Base-by-base conservation (phyloP, 1,139 yeast species). In the Blastobotrys serpentis region DNA sequence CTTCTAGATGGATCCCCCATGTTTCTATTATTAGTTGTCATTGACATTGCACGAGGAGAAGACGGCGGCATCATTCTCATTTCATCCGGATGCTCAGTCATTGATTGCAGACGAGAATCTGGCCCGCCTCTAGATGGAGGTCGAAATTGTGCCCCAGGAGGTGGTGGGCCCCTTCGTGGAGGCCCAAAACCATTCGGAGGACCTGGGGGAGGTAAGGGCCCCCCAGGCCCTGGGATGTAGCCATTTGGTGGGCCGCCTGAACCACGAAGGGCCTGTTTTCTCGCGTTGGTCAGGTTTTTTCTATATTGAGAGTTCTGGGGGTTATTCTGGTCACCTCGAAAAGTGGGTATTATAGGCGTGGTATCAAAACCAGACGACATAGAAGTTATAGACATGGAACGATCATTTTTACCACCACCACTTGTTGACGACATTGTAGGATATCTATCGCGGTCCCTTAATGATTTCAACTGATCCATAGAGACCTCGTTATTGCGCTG, bases 261-360 rank as follows among this genome's bases (percentile, higher is more conserved):
- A 6, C 55, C 48, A 34, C 62, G 49, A 22, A 60, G 44, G 33
- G 58, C 56, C 41, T 60, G 57, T 29, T 57, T 56, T 16, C 66
- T 59, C 25, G 61, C 51, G 49, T 61, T 67, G 25, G 59, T 59
- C 51, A 65, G 58, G 39, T 65, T 63, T 44, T 65, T 65, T 23
- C 71, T 60, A 54, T 67, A 67, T 43, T 62, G 53, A 41, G 57
- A 39, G 42, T 49, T 56, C 10, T 51, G 46, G 14, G 51, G 42
- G 13, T 56, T 55, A 1, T 51, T 48, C 17, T 6, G 5, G 10
- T 50, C 48, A n/a, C 52, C 56, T 10, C 54, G 45, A n/a, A 68
- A 51, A 26, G 62, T 64, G 19, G 71, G 71, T 36, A 68, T 67
- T 39, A 67, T 56, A 8, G 71, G 72, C 14, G 70, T 58, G 2